Evolutionary conservation across 371 early-diverging fungal genomes (phyloP).

Genomic region (Apophysomyces sp.): DNA sequence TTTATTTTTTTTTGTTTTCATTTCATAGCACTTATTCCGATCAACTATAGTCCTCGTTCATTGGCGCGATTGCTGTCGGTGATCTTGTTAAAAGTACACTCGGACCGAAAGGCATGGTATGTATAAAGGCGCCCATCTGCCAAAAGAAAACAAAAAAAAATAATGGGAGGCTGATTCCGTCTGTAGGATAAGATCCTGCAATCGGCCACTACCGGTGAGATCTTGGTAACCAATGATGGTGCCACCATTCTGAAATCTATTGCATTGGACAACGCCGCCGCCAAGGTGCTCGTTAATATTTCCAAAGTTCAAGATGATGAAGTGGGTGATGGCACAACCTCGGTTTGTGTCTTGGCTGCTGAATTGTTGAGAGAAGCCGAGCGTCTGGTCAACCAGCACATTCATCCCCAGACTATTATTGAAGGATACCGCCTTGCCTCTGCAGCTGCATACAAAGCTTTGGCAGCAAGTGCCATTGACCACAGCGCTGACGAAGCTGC

Average conservation of each 20-base stretch:
- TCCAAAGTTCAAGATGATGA: conserved; percentile 99
- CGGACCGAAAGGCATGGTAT: conserved; percentile 87
- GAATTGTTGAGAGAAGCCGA: conserved; percentile 98
- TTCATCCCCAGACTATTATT: conserved; percentile 98
- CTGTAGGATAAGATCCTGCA: conserved; percentile 96
- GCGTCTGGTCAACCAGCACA: conserved; percentile 87
- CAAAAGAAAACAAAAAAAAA: background rate
- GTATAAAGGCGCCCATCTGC: conserved; percentile 4
- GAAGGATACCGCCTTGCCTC: conserved; percentile 96
- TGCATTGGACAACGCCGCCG: conserved; percentile 97
- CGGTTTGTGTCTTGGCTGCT: conserved; percentile 98
- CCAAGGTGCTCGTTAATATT: conserved; percentile 97
- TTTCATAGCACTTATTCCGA: background rate
- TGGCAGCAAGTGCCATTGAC: conserved; percentile 86
- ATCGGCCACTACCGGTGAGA: conserved; percentile 81
- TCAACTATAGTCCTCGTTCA: conserved; percentile 75
- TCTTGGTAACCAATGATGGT: conserved; percentile 99
- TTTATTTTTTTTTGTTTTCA: background rate
- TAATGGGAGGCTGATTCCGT: background rate
- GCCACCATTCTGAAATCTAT: conserved; percentile 99
- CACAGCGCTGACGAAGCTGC: conserved; percentile 63
- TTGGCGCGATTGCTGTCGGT: conserved; percentile 95
- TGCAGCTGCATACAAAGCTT: conserved; percentile 82
- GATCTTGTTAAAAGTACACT: conserved; percentile 96
- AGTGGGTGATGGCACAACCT: conserved; percentile 99